Conservation (phyloP, 768 basidiomycete genomes). For the Rhizopogon salebrosus region DNA sequence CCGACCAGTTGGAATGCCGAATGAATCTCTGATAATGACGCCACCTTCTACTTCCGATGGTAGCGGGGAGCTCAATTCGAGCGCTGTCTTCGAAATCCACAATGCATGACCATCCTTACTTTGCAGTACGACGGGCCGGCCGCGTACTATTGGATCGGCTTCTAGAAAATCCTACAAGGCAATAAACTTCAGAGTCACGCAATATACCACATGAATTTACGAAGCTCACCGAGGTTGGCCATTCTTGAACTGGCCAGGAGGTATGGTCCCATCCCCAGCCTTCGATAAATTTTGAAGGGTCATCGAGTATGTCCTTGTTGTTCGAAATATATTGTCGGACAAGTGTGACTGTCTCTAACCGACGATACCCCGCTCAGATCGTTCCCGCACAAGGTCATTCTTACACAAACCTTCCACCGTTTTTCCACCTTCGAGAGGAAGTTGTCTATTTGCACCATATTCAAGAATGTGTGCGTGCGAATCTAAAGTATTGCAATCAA, state of each 20-base stretch:
- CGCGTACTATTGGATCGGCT: constrained; percentile 57
- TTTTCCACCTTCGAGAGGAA: constrained; percentile 59
- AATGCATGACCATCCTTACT: constrained; percentile 87
- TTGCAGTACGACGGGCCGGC: constrained; percentile 70
- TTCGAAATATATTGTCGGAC: constrained; percentile 57
- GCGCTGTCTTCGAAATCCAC: constrained; percentile 70
- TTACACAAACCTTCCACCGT: constrained; percentile 46
- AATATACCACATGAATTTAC: constrained; percentile 14
- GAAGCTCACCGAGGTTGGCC: constrained; percentile 58
- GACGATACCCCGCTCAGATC: not conserved
- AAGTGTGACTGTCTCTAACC: constrained; percentile 55
- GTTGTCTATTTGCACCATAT: constrained; percentile 62
- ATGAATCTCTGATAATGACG: constrained; percentile 61
- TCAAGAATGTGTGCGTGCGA: constrained; percentile 77
- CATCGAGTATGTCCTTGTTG: constrained; percentile 49
- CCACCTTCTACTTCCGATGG: constrained; percentile 77
- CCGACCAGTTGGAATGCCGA: constrained; percentile 68
- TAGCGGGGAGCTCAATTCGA: constrained; percentile 54
- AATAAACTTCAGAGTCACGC: not conserved
- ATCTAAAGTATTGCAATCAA: constrained; percentile 41
- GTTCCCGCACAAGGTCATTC: no score
- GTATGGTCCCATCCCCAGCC: constrained; percentile 95
- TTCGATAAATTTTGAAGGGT: constrained; percentile 59
- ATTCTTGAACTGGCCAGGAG: constrained; percentile 51
- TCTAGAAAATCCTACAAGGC: constrained; percentile 62